phyloP scores from a whole-genome alignment of 768 basidiomycete species.

The Lactarius akahatsu region DNA sequence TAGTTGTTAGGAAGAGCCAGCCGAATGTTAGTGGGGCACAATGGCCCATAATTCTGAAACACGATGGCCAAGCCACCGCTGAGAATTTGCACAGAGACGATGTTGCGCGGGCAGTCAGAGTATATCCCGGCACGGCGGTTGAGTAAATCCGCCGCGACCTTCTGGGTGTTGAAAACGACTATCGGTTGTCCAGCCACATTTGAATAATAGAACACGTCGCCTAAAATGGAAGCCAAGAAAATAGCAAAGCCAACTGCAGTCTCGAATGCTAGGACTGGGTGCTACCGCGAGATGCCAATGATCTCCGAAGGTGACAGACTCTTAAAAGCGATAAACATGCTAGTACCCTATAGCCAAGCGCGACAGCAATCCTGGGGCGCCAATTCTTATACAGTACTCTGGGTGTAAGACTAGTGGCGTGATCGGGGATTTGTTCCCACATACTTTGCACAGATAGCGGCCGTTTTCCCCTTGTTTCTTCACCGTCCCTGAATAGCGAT shows the following conservation, averaged over 20 bases:
- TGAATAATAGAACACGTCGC: constrained; percentile 28
- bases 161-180: constrained; percentile 32
- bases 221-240: constrained; percentile 12
- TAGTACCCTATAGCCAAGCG: too few relatives aligned
- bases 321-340: too few relatives aligned
- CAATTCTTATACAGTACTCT: too few relatives aligned
- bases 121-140: constrained; percentile 29
- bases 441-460: too few relatives aligned
- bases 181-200: constrained; percentile 29
- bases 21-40: constrained; percentile 1
- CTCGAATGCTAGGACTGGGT: constrained; percentile 5
- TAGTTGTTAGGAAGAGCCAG: neutral
- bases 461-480: too few relatives aligned
- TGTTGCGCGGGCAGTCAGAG: constrained; percentile 26
- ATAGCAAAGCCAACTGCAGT: neutral
- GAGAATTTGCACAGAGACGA: constrained; percentile 24
- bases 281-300: neutral
- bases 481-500: too few relatives aligned
- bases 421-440: too few relatives aligned
- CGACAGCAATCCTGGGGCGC: too few relatives aligned
- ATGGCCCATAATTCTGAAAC: constrained; percentile 24
- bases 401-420: too few relatives aligned
- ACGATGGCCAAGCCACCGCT: constrained; percentile 25
- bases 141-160: constrained; percentile 32
- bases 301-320: constrained; percentile 6